phyloP scores from a whole-genome alignment of 2,329 filamentous ascomycete genomes.

The Neofusicoccum sp. region DNA sequence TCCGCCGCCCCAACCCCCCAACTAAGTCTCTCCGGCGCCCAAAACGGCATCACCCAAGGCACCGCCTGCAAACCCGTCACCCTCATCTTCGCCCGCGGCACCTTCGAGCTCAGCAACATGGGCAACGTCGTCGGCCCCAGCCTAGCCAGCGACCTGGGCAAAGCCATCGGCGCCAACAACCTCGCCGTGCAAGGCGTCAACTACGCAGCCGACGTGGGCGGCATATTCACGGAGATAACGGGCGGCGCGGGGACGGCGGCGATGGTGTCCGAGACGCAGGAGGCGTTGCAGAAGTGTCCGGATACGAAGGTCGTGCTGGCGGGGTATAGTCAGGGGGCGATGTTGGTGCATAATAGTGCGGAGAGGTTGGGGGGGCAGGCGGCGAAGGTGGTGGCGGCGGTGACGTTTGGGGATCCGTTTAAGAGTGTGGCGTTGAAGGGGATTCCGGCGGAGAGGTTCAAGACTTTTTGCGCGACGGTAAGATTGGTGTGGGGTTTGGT shows the following conservation, averaged over 20 bases:
- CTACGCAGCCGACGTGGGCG: slow-evolving; percentile 50
- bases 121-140: slow-evolving; percentile 54
- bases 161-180: slow-evolving; percentile 42
- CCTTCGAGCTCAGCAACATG: slow-evolving; percentile 56
- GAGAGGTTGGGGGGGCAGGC: not conserved
- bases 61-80: slow-evolving; percentile 35
- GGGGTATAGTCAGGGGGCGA: slow-evolving; percentile 46
- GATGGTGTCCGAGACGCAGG: slow-evolving; percentile 51
- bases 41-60: slow-evolving; percentile 31
- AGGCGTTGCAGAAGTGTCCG: slow-evolving; percentile 43
- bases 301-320: slow-evolving; percentile 50
- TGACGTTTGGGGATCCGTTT: slow-evolving; percentile 44
- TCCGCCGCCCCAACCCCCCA: not conserved
- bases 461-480: slow-evolving; percentile 18
- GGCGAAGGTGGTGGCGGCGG: slow-evolving; percentile 25
- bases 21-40: slow-evolving; percentile 24
- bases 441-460: not conserved
- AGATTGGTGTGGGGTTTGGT: not conserved
- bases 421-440: slow-evolving; percentile 7
- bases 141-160: slow-evolving; percentile 51
- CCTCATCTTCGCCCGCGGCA: slow-evolving; percentile 61
- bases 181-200: slow-evolving; percentile 58
- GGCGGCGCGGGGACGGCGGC: slow-evolving; percentile 12
- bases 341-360: slow-evolving; percentile 32
- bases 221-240: slow-evolving; percentile 26